phyloP scores from a whole-genome alignment of 257 asterid species.

The Solanum tacnaense region DNA sequence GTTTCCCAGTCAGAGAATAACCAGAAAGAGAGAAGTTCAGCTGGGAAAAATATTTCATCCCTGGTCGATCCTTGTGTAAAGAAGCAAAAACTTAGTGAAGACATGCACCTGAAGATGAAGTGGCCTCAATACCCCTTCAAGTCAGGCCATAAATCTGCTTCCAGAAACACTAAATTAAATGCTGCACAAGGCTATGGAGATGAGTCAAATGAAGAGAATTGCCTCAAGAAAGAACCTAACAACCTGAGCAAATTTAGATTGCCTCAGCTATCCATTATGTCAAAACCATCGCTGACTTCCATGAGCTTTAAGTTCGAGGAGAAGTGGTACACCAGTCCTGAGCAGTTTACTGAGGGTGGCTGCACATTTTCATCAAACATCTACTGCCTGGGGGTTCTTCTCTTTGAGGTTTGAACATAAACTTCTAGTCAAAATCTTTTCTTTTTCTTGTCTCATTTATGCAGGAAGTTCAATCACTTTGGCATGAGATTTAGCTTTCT shows the following conservation, averaged over 20 bases:
- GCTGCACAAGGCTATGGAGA: conserved; percentile 18
- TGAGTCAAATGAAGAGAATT: conserved; percentile 17
- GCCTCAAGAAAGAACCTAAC: conserved; percentile 19
- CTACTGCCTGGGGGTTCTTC: conserved; percentile 79
- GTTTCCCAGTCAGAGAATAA: conserved; percentile 16
- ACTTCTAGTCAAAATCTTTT: conserved; percentile 1
- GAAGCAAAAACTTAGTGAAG: conserved; percentile 46
- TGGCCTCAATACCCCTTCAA: conserved; percentile 55
- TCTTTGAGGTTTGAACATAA: conserved; percentile 75
- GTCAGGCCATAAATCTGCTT: conserved; percentile 27
- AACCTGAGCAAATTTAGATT: conserved; percentile 13
- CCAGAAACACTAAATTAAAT: conserved; percentile 11
- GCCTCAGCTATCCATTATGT: conserved; percentile 19
- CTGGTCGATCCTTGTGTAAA: conserved; percentile 28
- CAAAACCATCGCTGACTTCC: conserved; percentile 27
- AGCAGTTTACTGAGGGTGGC: conserved; percentile 37
- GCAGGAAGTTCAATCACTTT: background rate
- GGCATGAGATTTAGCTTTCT: background rate
- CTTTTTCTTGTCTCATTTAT: background rate
- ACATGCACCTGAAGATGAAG: conserved; percentile 23
- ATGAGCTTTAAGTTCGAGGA: conserved; percentile 36
- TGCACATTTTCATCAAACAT: conserved; percentile 69
- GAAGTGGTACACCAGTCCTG: conserved; percentile 88
- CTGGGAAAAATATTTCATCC: conserved; percentile 19
- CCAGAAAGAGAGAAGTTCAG: conserved; percentile 36